Conservation (phyloP, 768 basidiomycete species). For the Termitomyces sp. region DNA sequence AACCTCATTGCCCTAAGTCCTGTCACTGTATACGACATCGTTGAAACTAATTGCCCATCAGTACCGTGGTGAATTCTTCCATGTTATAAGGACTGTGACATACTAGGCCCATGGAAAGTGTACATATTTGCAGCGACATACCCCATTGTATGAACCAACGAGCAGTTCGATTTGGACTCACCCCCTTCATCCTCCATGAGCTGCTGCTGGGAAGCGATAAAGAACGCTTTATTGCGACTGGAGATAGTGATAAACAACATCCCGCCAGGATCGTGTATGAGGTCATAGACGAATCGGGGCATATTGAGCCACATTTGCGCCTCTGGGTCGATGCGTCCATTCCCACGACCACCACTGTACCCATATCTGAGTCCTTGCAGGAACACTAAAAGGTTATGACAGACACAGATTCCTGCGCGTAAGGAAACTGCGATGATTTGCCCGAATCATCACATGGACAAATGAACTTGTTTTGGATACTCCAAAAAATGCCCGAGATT, state of each 20-base stretch:
- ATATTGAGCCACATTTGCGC: slow-evolving; percentile 58
- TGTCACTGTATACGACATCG: too few relatives aligned
- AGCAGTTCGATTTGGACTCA: slow-evolving; percentile 65
- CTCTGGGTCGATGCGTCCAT: slow-evolving; percentile 38
- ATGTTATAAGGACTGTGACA: too few relatives aligned
- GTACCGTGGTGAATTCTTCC: too few relatives aligned
- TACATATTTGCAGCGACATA: too few relatives aligned
- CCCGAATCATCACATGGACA: background rate
- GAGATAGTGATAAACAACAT: slow-evolving; percentile 18
- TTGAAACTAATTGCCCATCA: too few relatives aligned
- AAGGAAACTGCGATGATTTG: slow-evolving; percentile 1
- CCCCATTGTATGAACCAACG: too few relatives aligned
- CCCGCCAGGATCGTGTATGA: slow-evolving; percentile 51
- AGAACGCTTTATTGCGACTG: background rate
- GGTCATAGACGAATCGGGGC: slow-evolving; percentile 41
- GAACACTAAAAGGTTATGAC: background rate
- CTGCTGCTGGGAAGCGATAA: slow-evolving; percentile 27
- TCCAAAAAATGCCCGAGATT: slow-evolving; percentile 14
- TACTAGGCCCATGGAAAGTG: too few relatives aligned
- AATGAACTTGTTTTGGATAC: slow-evolving; percentile 19
- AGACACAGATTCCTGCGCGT: slow-evolving; percentile 9
- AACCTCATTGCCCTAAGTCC: too few relatives aligned
- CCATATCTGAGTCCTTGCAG: slow-evolving; percentile 8
- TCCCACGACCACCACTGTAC: slow-evolving; percentile 1
- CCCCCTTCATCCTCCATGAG: slow-evolving; percentile 45